phyloP scores from a whole-genome alignment of 2,329 filamentous ascomycete species.

The Plenodomus tracheiphilus region DNA sequence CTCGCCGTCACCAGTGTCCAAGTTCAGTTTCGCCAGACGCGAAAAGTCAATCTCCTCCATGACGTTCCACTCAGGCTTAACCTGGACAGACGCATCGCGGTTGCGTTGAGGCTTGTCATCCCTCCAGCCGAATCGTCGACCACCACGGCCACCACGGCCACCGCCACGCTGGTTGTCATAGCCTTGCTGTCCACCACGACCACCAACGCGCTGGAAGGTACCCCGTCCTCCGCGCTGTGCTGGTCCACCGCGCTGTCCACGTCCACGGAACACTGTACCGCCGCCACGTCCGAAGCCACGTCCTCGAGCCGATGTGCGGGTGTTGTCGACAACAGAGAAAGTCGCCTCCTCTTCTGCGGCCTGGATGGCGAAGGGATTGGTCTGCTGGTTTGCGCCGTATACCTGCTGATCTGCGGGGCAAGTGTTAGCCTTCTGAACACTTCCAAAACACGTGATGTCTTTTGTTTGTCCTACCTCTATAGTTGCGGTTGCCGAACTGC shows the following conservation, averaged over 20 bases:
- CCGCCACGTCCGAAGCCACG: conserved; percentile 82
- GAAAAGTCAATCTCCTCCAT: conserved; percentile 99
- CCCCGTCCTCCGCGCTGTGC: conserved; percentile 72
- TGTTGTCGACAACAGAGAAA: conserved; percentile 98
- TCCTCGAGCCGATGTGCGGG: conserved; percentile 80
- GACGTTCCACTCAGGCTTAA: conserved; percentile 93
- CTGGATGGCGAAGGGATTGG: conserved; percentile 80
- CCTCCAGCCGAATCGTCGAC: conserved; percentile 95
- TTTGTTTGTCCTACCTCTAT: conserved; percentile 66
- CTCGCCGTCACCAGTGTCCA: conserved; percentile 92
- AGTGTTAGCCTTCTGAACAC: conserved; percentile 14
- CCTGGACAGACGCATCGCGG: conserved; percentile 92
- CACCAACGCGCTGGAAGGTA: conserved; percentile 73
- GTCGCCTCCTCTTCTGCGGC: conserved; percentile 92
- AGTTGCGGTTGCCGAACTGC: conserved; percentile 85
- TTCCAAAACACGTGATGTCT: neutral
- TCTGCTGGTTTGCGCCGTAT: conserved; percentile 86
- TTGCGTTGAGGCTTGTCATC: conserved; percentile 98
- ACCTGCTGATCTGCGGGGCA: conserved; percentile 79
- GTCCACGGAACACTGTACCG: conserved; percentile 83
- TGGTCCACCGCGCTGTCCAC: conserved; percentile 74
- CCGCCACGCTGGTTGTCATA: conserved; percentile 67
- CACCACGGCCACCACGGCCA: conserved; percentile 70
- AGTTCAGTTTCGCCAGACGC: conserved; percentile 90
- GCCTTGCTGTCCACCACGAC: conserved; percentile 64